Evolutionary conservation across 768 basidiomycete species (phyloP), one percentile per base, ranked within the genome.

Genomic region (Amanita polypyramis): DNA sequence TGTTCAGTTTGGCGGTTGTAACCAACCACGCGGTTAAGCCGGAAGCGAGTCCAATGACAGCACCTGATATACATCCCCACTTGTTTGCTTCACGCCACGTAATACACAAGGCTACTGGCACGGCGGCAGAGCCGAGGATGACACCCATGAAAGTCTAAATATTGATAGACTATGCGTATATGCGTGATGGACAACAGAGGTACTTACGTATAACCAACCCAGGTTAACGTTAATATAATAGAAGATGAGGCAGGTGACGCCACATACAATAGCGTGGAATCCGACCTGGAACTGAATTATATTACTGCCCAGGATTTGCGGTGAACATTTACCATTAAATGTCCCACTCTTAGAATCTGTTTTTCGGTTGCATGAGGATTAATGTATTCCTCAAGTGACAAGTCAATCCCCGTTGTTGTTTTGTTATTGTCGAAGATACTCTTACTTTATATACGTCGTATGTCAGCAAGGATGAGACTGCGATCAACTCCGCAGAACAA

Each of bases 151-250:
- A 88, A 5, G 82, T 85, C 85, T 87, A 49, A n/a, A 12, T 45
- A 9, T 17, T 25, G 47, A 33, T 23, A n/a, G 21, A 4, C 38
- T 42, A 5, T 25, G n/a, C 10, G 9, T 34, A 7, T 41, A 25
- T 37, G 42, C 42, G 45, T 32, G 8, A 39, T 4, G 35, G 21
- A n/a, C 27, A 12, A 21, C n/a, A 19, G n/a, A 27, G 19, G 21
- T 2, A 72, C 82, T 43, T 54, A 88, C 84, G 55, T 93, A 93
- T 47, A 94, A 80, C 88, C 90, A 94, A 17, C 91, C 91, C 85
- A 94, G 85, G 20, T 85, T 88, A 21, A 94, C 81, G 5, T 90
- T 90, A 53, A 93, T 90, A 61, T 85, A 92, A 65, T 70, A 89
- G 71, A 95, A 95, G 44, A 90, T 83, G 25, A 85, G 62, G 0